Evolutionary conservation across 2,329 filamentous ascomycete species (phyloP).

Genomic region (Penicillium sp.): DNA sequence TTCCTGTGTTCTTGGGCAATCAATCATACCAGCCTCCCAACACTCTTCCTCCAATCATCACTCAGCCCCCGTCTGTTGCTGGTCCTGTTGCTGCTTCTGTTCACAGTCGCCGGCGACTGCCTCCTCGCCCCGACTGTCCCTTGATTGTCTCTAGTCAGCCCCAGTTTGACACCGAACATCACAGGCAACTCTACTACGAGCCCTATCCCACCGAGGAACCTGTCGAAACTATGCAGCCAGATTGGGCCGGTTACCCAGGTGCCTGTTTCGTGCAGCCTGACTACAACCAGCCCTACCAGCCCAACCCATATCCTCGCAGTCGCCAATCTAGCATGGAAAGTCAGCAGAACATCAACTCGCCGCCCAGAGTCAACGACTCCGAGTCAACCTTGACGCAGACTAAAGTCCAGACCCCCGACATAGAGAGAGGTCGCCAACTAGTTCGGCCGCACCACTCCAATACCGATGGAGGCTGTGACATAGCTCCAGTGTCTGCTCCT

Average conservation of each 20-base stretch:
- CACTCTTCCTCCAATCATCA: conserved; percentile 5
- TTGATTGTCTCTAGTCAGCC: conserved; percentile 12
- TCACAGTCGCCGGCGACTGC: neutral
- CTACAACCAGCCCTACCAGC: neutral
- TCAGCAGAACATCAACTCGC: neutral
- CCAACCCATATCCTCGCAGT: neutral
- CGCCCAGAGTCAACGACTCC: neutral
- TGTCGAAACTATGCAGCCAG: neutral
- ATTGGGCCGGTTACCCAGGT: neutral
- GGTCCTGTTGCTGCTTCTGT: neutral
- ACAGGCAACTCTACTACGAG: conserved; percentile 1
- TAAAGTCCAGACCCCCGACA: neutral
- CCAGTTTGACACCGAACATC: conserved; percentile 3
- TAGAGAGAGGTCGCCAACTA: conserved; percentile 2
- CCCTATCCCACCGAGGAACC: neutral
- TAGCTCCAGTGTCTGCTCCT: neutral
- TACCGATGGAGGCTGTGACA: conserved; percentile 4
- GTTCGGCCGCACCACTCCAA: neutral
- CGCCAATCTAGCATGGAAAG: neutral
- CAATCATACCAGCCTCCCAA: neutral
- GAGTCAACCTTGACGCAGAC: neutral
- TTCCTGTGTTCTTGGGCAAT: neutral
- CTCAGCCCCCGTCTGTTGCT: neutral
- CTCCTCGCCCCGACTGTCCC: neutral
- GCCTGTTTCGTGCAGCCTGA: neutral